Evolutionary conservation across 2,329 filamentous ascomycete species (phyloP).

Genomic region (Nothomitra cinnamomea): DNA sequence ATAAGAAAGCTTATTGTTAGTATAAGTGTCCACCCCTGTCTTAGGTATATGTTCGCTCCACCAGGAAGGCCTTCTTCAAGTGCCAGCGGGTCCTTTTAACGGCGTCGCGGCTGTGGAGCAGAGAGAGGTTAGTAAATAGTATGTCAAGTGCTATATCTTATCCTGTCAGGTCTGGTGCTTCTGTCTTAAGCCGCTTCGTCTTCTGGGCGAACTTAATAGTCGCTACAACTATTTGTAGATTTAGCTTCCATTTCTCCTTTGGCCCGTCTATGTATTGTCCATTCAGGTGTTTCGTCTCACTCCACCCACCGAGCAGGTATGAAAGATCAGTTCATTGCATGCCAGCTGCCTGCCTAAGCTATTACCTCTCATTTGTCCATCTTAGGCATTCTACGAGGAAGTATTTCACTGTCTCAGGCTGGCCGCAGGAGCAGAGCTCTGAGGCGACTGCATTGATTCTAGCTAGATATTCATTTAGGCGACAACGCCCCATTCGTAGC

Average conservation of each 20-base stretch:
- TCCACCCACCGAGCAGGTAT: background rate
- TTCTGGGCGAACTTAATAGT: background rate
- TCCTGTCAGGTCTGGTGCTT: background rate
- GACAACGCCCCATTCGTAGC: background rate
- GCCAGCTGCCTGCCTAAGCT: background rate
- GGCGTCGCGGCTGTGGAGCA: background rate
- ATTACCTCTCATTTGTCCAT: background rate
- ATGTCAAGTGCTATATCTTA: background rate
- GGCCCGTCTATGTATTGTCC: background rate
- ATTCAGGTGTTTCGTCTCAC: background rate
- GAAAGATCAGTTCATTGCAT: background rate
- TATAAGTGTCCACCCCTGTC: background rate
- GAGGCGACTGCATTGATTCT: background rate
- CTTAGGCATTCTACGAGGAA: constrained; percentile 1
- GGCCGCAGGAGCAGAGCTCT: constrained; percentile 1
- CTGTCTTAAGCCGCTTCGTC: background rate
- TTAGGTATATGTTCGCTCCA: background rate
- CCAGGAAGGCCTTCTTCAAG: background rate
- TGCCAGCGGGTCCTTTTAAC: background rate
- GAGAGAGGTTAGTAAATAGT: background rate
- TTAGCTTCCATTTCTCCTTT: background rate
- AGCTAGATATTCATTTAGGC: constrained; percentile 1
- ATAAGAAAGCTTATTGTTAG: background rate
- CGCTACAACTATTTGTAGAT: background rate
- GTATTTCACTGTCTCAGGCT: constrained; percentile 3